Conservation (phyloP, 768 basidiomycete genomes). For the Hortiboletus campestris region DNA sequence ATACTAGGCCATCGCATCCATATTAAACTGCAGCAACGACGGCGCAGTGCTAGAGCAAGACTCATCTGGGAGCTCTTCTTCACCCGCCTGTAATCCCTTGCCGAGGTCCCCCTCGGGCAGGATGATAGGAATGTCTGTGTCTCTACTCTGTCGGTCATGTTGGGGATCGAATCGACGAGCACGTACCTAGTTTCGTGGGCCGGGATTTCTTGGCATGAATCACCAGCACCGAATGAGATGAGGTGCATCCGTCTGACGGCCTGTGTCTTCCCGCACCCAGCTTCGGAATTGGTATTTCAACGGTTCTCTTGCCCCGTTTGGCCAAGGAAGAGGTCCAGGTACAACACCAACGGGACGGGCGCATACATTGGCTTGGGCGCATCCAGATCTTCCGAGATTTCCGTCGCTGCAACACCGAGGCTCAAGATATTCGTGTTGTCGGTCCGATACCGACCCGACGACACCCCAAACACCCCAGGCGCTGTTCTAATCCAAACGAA, state of each 20-base stretch:
- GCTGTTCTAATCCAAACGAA: conserved; percentile 81
- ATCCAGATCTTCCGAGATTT: conserved; percentile 5
- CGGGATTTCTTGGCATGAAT: conserved; percentile 94
- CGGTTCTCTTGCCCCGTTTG: conserved; percentile 52
- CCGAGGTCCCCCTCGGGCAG: conserved; percentile 70
- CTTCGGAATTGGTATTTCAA: conserved; percentile 82
- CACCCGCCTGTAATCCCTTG: conserved; percentile 64
- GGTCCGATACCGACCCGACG: conserved; percentile 75
- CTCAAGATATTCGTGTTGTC: conserved; percentile 78
- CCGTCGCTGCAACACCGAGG: conserved; percentile 71
- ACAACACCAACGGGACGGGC: conserved; percentile 57
- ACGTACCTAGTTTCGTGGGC: conserved; percentile 83
- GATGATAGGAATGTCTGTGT: conserved; percentile 78
- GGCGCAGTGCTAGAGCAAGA: conserved; percentile 33
- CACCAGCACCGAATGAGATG: conserved; percentile 81
- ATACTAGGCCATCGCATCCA: conserved; percentile 68
- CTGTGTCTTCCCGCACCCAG: conserved; percentile 62
- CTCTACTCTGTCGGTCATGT: not conserved
- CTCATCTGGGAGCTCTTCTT: conserved; percentile 66
- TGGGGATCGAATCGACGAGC: not conserved
- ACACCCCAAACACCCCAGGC: conserved; percentile 80
- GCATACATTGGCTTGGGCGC: conserved; percentile 54
- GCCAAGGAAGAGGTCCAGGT: conserved; percentile 52
- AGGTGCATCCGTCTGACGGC: conserved; percentile 75
- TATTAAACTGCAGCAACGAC: conserved; percentile 66